phyloP scores from a whole-genome alignment of 768 basidiomycete genomes.

The Tylopilus felleus region DNA sequence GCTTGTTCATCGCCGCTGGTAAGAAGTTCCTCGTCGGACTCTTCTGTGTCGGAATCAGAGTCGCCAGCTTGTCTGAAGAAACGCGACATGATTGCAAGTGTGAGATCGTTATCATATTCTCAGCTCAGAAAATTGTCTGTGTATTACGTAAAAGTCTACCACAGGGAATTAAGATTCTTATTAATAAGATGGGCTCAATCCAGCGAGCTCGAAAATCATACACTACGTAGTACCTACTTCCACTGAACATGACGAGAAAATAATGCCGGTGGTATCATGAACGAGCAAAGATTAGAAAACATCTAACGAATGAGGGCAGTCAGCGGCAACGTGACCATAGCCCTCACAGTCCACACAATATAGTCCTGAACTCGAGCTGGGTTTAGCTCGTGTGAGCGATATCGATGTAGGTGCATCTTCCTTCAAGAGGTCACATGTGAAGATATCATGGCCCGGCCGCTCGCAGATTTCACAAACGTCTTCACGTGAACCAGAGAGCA shows the following conservation, averaged over 20 bases:
- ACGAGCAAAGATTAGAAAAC: constrained; percentile 57
- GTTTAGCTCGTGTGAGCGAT: constrained; percentile 19
- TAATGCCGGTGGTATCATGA: constrained; percentile 4
- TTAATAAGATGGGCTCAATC: too few species aligned
- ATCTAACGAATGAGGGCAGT: constrained; percentile 84
- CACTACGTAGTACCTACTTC: constrained; percentile 14
- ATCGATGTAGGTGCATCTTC: constrained; percentile 41
- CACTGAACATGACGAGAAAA: constrained; percentile 8
- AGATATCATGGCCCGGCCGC: constrained; percentile 80
- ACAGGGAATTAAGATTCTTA: constrained; percentile 1
- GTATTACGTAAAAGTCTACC: constrained; percentile 18
- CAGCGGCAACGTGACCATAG: constrained; percentile 66
- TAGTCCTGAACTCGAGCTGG: constrained; percentile 32
- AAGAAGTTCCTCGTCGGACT: constrained; percentile 73
- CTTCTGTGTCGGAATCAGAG: constrained; percentile 71
- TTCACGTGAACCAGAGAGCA: constrained; percentile 26
- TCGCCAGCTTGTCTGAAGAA: constrained; percentile 87
- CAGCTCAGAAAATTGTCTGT: constrained; percentile 15
- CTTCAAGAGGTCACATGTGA: constrained; percentile 74
- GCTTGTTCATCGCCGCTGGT: constrained; percentile 68
- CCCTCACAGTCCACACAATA: constrained; percentile 87
- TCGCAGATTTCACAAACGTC: constrained; percentile 85
- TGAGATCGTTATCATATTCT: constrained; percentile 24
- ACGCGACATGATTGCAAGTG: constrained; percentile 60
- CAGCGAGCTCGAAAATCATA: constrained; percentile 16